Evolutionary conservation across 1,139 yeast genomes (phyloP).

Genomic region (Debaryomyces singareniensis): DNA sequence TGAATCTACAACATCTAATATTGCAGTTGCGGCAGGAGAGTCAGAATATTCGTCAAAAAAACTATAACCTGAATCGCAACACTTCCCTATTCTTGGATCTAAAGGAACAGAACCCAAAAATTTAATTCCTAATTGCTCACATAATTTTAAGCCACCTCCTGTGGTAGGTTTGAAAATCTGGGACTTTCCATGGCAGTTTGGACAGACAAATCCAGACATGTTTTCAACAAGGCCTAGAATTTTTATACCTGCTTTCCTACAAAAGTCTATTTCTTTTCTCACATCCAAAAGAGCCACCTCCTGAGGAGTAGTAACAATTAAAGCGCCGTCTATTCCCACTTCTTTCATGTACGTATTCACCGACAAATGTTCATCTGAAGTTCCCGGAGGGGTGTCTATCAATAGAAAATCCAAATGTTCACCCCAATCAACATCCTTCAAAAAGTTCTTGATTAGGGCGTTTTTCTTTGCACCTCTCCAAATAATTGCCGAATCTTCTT

Average conservation of each 20-base stretch:
- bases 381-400: constrained; percentile 98
- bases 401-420: constrained; percentile 74
- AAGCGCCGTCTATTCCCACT: constrained; percentile 91
- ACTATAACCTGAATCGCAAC: constrained; percentile 86
- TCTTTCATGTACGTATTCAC: constrained; percentile 85
- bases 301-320: constrained; percentile 94
- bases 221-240: constrained; percentile 91
- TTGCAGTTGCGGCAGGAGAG: constrained; percentile 88
- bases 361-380: constrained; percentile 93
- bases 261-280: constrained; percentile 91
- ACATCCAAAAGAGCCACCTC: constrained; percentile 95
- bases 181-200: constrained; percentile 84
- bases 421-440: constrained; percentile 97
- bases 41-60: constrained; percentile 82
- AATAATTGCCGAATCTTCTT: constrained; percentile 86
- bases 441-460: constrained; percentile 85
- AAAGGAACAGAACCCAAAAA: constrained; percentile 90
- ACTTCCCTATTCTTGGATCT: constrained; percentile 87
- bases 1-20: constrained; percentile 73
- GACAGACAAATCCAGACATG: constrained; percentile 98
- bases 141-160: constrained; percentile 87
- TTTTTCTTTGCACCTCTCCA: constrained; percentile 98
- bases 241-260: constrained; percentile 81
- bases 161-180: constrained; percentile 92
- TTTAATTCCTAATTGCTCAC: constrained; percentile 69